Evolutionary conservation across 495 filamentous ascomycete species (phyloP), one percentile per base, ranked within the genome.

Genomic region (Penicillium manginii): DNA sequence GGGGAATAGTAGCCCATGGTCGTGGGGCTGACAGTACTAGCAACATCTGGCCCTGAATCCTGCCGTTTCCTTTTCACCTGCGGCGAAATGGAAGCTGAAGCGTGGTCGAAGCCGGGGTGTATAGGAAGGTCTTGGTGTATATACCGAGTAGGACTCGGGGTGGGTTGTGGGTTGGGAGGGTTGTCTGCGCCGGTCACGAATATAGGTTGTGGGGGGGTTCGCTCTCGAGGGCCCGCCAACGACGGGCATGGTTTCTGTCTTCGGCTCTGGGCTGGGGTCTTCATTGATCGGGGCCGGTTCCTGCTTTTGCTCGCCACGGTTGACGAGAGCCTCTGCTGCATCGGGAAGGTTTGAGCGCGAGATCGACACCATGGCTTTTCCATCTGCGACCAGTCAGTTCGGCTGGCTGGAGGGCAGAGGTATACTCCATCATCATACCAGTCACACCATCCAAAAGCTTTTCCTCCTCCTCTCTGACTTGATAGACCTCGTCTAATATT

Each of bases 401-500:
- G 9, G 45, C 45, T 47, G 45, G 45, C 45, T 47, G 19, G 10
- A 22, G 45, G 14, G 45, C 45, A 47, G 7, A 5, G 19, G 19
- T 14, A 9, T n/a, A 7, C 10, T 47, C 45, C 11, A 23, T 14
- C n/a, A 19, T 11, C 45, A 47, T 70, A 89, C 87, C 84, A 37
- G 84, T 80, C 57, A 82, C 74, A 26, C 80, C 79, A 32, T 82
- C 79, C 37, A 76, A 74, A 57, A 78, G 87, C 8, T 79, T 77
- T 59, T 89, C 87, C 61, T 91, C 85, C 43, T 73, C 67, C 58
- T 78, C 78, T 9, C 87, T 84, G 10, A 91, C 81, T 49, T 78
- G 81, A 68, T 89, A 91, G 11, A 89, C 79, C 64, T 89, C 86
- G 57, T 84, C 83, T 29, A 91, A 52, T 17, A 79, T 66, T n/a